These are phyloP conservation scores for Phytophthora niederhauseri DNA, from an alignment of 352 stramenopile genomes.

Conservation along the genomic window DNA sequence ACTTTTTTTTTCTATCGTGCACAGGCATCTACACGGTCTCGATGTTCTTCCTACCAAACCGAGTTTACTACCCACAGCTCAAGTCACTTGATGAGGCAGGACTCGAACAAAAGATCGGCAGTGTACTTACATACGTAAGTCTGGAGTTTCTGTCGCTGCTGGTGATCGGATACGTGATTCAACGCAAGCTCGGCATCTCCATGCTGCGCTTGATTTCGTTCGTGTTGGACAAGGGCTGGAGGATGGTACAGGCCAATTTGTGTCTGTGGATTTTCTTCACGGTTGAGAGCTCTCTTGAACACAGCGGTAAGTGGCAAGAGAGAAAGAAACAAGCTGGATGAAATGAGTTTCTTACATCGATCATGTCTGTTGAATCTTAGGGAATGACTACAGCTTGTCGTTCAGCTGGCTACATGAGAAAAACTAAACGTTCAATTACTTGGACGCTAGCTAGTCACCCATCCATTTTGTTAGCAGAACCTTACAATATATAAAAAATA, in stretches of 20 bases:
- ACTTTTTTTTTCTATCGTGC: too few species aligned
- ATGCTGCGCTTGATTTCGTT: conserved; percentile 32
- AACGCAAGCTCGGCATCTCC: conserved; percentile 15
- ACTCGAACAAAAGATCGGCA: conserved; percentile 10
- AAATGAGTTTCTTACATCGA: too few species aligned
- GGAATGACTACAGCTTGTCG: neutral
- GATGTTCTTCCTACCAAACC: conserved; percentile 3
- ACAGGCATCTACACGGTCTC: conserved; percentile 1
- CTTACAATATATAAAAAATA: neutral
- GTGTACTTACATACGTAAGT: conserved; percentile 25
- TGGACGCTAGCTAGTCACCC: too few species aligned
- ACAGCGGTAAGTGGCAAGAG: neutral
- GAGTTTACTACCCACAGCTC: neutral
- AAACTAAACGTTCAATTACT: too few species aligned
- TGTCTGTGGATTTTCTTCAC: conserved; percentile 13
- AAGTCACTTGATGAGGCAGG: neutral
- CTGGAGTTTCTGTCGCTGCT: conserved; percentile 24
- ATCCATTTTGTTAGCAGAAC: neutral
- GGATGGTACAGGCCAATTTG: conserved; percentile 30
- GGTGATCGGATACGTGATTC: conserved; percentile 4
- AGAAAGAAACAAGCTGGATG: too few species aligned
- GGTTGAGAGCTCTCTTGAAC: conserved; percentile 1
- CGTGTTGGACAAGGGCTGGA: conserved; percentile 34
- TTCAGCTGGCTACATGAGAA: neutral
- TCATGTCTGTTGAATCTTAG: neutral